Evolutionary conservation across 2,329 filamentous ascomycete species (phyloP), one percentile per base, ranked within the genome.

Genomic region (Dryadomyces quercus-mongolicae): DNA sequence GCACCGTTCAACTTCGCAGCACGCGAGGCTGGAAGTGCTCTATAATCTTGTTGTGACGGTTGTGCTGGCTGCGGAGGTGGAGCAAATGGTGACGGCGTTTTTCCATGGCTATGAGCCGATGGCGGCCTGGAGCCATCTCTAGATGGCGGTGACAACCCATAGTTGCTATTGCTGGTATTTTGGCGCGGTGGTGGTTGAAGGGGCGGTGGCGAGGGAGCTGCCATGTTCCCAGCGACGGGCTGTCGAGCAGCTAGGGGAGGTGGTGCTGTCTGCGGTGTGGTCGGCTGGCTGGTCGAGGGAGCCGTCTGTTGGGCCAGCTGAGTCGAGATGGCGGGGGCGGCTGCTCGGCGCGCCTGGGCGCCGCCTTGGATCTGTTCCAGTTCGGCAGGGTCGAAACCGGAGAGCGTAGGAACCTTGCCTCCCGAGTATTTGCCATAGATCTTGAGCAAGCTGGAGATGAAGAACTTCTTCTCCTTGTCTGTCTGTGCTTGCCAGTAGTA

Each of bases 401-500:
- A 73, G 52, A 98, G 75, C 56, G 86, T 80, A 2, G 93, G 93
- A 36, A 82, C 70, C 63, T 84, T 86, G 13, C 92, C 92, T 31
- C 88, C 87, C 1, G 93, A 97, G 66, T 97, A 98, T 70, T 97
- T 98, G 62, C 84, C 84, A 67, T 88, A 98, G 60, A 98, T 96
- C 70, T 97, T 98, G 65, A 97, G 82, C 61, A 97, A 71, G 68
- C 91, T 96, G 38, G 88, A 90, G 63, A 98, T 93, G 69, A 98
- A 98, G 71, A 97, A 97, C 66, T 95, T 92, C 75, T 96, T 97
- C 71, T 98, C 93, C 72, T 96, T 96, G 53, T 88, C 80, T 1
- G 88, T 93, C 60, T 89, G 84, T 38, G 93, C 90, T 68, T 95
- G 83, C 93, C 93, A 98, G 68, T 93, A 98, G 70, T 98, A 98